Percentiles rank a stretch among this genome's conserved stretches.
Conservation (phyloP, 495 filamentous ascomycete species). For the Rhizodiscina lignyota region DNA sequence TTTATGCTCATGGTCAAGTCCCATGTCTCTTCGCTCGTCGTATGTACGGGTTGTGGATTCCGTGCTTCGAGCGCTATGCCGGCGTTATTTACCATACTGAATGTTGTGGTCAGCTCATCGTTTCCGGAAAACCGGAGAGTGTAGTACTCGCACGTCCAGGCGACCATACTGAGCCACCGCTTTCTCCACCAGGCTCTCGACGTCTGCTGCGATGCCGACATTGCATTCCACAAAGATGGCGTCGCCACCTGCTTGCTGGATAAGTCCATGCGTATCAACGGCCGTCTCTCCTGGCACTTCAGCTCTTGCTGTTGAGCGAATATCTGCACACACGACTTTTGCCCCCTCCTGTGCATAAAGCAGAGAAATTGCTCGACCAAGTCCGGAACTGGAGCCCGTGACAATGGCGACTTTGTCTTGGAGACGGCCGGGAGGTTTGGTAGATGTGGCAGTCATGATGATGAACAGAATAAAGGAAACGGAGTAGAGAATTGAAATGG, state of each 20-base stretch:
- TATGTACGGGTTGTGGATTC: constrained; percentile 21
- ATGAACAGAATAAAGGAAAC: neutral
- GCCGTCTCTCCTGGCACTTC: constrained; percentile 8
- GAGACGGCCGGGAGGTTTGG: constrained; percentile 13
- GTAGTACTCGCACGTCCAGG: constrained; percentile 29
- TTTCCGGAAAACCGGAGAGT: neutral
- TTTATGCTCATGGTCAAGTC: constrained; percentile 31
- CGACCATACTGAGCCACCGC: constrained; percentile 26
- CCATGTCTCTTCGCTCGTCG: constrained; percentile 24
- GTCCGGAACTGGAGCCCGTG: constrained; percentile 17
- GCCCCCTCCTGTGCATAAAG: constrained; percentile 18
- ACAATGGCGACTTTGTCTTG: constrained; percentile 17
- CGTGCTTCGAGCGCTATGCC: constrained; percentile 21
- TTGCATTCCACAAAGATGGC: constrained; percentile 24
- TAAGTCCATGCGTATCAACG: constrained; percentile 7
- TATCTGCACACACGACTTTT: constrained; percentile 14
- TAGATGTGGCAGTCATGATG: neutral
- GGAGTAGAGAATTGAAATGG: too few species aligned
- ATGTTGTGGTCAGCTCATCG: constrained; percentile 1
- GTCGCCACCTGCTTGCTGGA: constrained; percentile 12
- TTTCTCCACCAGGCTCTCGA: constrained; percentile 22
- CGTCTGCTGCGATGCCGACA: constrained; percentile 17
- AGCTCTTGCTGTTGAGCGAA: constrained; percentile 12
- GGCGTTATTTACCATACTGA: constrained; percentile 38
- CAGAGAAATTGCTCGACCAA: constrained; percentile 20